Evolutionary conservation across 495 filamentous ascomycete genomes (phyloP).

Genomic region (Trichocladium uniseriatum): DNA sequence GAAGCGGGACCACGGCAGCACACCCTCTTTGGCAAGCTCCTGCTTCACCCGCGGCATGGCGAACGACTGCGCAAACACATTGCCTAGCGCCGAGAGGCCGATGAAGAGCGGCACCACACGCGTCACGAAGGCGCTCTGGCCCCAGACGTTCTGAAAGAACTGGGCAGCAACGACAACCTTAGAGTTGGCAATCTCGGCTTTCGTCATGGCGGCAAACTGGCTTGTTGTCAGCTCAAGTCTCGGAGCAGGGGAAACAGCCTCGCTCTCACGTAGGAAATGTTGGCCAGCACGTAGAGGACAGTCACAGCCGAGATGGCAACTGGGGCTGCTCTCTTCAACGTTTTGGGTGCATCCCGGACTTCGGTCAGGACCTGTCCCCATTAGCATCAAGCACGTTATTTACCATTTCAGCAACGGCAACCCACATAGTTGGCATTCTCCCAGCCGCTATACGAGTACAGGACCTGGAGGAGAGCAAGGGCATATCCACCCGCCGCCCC

Average conservation of each 20-base stretch:
- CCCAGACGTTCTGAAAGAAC: constrained; percentile 52
- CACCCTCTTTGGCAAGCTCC: constrained; percentile 51
- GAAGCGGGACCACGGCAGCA: constrained; percentile 46
- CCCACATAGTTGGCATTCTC: constrained; percentile 48
- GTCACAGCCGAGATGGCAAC: constrained; percentile 46
- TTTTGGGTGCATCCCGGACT: constrained; percentile 46
- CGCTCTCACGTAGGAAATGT: constrained; percentile 37
- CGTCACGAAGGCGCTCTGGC: constrained; percentile 26
- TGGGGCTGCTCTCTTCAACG: constrained; percentile 50
- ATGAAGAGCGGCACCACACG: constrained; percentile 54
- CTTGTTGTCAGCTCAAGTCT: not conserved
- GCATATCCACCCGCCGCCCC: constrained; percentile 36
- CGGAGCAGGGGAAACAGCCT: not conserved
- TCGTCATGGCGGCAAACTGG: constrained; percentile 54
- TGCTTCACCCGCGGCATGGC: constrained; percentile 52
- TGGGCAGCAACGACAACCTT: constrained; percentile 47
- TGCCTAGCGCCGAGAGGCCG: constrained; percentile 54
- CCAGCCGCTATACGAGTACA: constrained; percentile 54
- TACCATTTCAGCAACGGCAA: not conserved
- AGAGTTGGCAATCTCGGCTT: constrained; percentile 43
- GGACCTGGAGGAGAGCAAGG: constrained; percentile 50
- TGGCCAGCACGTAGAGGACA: constrained; percentile 52
- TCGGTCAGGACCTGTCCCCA: constrained; percentile 38
- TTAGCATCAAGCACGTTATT: not conserved
- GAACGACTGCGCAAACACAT: constrained; percentile 55